Evolutionary conservation across 2,329 filamentous ascomycete genomes (phyloP).

Genomic region (Aspergillus intermedius): DNA sequence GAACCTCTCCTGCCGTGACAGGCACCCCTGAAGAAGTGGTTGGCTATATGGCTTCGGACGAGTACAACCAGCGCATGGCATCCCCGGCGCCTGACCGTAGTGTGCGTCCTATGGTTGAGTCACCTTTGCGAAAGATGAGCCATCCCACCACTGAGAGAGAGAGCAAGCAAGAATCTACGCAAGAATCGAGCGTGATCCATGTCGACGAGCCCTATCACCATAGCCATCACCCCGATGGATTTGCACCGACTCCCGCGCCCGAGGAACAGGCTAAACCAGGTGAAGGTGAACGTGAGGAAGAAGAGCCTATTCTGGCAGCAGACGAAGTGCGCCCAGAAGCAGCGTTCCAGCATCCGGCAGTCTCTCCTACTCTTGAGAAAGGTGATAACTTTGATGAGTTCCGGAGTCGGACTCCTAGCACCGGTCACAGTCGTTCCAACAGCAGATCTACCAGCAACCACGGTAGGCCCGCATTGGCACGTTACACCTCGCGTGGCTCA

Average conservation of each 20-base stretch:
- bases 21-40: constrained; percentile 86
- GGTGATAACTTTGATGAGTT: constrained; percentile 51
- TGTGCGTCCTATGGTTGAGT: constrained; percentile 44
- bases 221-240: constrained; percentile 42
- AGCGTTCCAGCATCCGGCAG: constrained; percentile 68
- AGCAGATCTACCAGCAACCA: constrained; percentile 60
- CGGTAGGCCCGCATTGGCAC: constrained; percentile 48
- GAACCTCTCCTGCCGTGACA: constrained; percentile 54
- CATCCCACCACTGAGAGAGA: constrained; percentile 45
- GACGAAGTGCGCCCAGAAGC: constrained; percentile 71
- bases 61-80: constrained; percentile 69
- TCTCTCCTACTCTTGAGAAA: constrained; percentile 65
- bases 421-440: constrained; percentile 56
- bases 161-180: constrained; percentile 10
- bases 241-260: constrained; percentile 42
- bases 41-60: constrained; percentile 78
- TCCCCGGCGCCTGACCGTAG: constrained; percentile 51
- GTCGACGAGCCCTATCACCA: constrained; percentile 59
- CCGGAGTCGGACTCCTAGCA: constrained; percentile 48
- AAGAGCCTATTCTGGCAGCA: constrained; percentile 75
- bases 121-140: constrained; percentile 46
- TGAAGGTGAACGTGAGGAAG: constrained; percentile 52
- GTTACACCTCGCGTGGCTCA: constrained; percentile 48
- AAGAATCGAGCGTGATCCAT: constrained; percentile 55
- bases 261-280: constrained; percentile 44